A percentile compares a stretch with the other conserved stretches of the same genome.
These are phyloP conservation scores for Funneliformis geosporum DNA, from an alignment of 192 early-diverging fungal species.

Conservation along the genomic window DNA sequence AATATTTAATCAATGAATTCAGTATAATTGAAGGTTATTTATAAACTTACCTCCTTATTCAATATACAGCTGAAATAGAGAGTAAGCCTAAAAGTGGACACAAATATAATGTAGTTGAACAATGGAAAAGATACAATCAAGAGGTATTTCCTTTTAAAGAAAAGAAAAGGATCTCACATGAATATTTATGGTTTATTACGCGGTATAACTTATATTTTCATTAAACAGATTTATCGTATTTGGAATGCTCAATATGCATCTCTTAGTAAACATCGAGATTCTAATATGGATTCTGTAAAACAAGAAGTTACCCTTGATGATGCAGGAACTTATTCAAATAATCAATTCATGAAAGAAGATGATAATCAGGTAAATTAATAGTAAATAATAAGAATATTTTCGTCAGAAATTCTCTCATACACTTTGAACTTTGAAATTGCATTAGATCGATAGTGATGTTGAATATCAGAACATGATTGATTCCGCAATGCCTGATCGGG, in stretches of 20 bases:
- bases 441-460: constrained; percentile 51
- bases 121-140: constrained; percentile 91
- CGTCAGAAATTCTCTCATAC: neutral
- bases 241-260: constrained; percentile 87
- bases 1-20: neutral
- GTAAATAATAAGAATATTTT: neutral
- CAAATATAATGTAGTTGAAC: constrained; percentile 87
- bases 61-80: constrained; percentile 68
- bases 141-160: constrained; percentile 54
- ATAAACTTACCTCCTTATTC: neutral
- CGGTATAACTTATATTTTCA: neutral
- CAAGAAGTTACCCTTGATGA: constrained; percentile 36
- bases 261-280: constrained; percentile 57
- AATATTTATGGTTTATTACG: neutral
- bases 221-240: constrained; percentile 72
- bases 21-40: neutral
- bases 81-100: constrained; percentile 79
- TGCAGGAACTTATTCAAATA: neutral
- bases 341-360: constrained; percentile 2
- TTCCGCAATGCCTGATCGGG: neutral
- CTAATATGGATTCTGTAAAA: neutral
- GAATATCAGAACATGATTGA: constrained; percentile 55
- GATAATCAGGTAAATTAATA: constrained; percentile 2
- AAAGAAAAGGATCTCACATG: neutral
- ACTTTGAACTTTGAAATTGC: neutral